Base-by-base conservation (phyloP, 805 yeast genomes). In the Spathaspora hagerdaliae region DNA sequence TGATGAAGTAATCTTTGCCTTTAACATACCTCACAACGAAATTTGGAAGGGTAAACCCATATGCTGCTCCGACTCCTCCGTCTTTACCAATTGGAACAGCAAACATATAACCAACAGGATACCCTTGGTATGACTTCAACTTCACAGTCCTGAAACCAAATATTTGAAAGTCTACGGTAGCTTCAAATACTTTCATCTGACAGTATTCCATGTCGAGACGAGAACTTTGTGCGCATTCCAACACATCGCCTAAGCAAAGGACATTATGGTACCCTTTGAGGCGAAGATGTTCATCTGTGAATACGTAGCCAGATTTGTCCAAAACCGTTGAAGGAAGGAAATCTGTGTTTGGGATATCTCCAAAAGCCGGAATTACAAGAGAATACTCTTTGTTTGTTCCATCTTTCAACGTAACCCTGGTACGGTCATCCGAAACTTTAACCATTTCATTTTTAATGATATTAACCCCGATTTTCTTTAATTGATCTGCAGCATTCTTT, bases 181-280 rank as follows among this genome's bases (percentile, higher is more conserved):
- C 33, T 10, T 46, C 45, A 35, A 65, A 46, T 6, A 48, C 46
- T 10, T 47, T 49, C 7, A 36, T 35, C 41, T 65, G 72, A 36
- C 48, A 45, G 41, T 53, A 52, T 31, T 48, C 42, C 26, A 69
- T 38, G 43, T 68, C 71, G 8, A 60, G 57, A 8, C 65, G 7
- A 8, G 65, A 53, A 14, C 51, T 51, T 11, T 45, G 45, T 3
- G 63, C 52, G 6, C 55, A 54, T 1, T 61, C 43, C 5, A 59
- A 49, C 33, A 69, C 58, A 51, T 71, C 75, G 19, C 75, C 75
- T 12, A 67, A 39, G 3, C 64, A 73, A 14, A 66, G 29, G 5
- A 69, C 68, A 15, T 65, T 52, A 9, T 47, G 46, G 38, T 57
- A 48, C 3, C 56, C 58, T 32, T 57, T 47, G 9, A 66, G 61